phyloP scores from a whole-genome alignment of 139 green algal species.

The Closterium sp. region DNA sequence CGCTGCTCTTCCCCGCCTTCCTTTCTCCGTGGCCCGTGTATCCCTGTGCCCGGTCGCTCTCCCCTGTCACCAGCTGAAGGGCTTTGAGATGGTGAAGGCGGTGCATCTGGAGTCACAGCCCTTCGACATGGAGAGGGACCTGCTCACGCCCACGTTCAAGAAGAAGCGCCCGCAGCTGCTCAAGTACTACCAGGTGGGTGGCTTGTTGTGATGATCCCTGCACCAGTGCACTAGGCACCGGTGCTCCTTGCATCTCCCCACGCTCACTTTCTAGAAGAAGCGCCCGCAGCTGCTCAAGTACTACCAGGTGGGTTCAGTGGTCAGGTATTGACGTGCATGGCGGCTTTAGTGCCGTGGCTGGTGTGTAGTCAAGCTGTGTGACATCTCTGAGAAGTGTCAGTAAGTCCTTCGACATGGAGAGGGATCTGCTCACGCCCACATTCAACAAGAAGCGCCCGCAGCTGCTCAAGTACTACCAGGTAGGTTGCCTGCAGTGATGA shows the following conservation, averaged over 20 bases:
- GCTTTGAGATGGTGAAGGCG: slow-evolving; percentile 58
- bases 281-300: too few relatives aligned
- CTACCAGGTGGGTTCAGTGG: too few relatives aligned
- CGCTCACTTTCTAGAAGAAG: too few relatives aligned
- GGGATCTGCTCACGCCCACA: slow-evolving; percentile 56
- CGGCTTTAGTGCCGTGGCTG: too few relatives aligned
- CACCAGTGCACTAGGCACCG: too few relatives aligned
- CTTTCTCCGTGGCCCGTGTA: too few relatives aligned
- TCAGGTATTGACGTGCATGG: too few relatives aligned
- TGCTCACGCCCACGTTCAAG: slow-evolving; percentile 85
- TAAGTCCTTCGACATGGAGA: neutral
- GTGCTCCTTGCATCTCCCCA: too few relatives aligned
- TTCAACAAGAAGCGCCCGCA: slow-evolving; percentile 85
- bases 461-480: slow-evolving; percentile 56
- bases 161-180: slow-evolving; percentile 72
- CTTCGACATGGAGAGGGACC: slow-evolving; percentile 75
- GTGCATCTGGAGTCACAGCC: slow-evolving; percentile 65
- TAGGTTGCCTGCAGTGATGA: neutral
- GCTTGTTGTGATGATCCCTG: too few relatives aligned
- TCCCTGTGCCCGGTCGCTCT: too few relatives aligned
- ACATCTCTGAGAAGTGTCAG: neutral
- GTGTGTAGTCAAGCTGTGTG: neutral
- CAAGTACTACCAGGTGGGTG: slow-evolving; percentile 53
- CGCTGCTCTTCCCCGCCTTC: slow-evolving; percentile 10
- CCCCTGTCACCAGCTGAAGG: slow-evolving; percentile 34